phyloP scores from a whole-genome alignment of 352 stramenopile genomes.

The Phytophthora vignae region DNA sequence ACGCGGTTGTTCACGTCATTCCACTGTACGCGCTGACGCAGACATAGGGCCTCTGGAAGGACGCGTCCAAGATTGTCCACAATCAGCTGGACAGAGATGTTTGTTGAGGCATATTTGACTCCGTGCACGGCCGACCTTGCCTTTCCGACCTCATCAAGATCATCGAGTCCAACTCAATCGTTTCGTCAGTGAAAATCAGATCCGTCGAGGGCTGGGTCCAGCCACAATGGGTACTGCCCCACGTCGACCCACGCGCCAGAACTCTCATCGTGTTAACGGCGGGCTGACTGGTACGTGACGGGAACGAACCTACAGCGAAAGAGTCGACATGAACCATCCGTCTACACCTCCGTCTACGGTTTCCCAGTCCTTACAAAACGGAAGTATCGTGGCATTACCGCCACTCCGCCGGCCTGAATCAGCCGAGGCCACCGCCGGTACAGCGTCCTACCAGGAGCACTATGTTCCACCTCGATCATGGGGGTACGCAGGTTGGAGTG shows the following conservation, averaged over 20 bases:
- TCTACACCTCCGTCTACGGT: neutral
- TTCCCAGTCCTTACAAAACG: neutral
- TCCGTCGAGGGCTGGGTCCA: neutral
- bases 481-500: no score
- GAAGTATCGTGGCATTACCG: neutral
- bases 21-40: neutral
- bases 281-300: neutral
- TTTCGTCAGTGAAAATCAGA: neutral
- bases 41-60: neutral
- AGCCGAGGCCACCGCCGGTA: neutral
- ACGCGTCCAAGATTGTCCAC: neutral
- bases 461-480: no score
- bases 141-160: conserved; percentile 1
- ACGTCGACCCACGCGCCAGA: neutral
- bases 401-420: neutral
- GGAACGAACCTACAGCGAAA: neutral
- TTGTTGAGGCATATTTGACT: conserved; percentile 5
- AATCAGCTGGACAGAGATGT: neutral
- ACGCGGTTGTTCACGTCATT: conserved; percentile 3
- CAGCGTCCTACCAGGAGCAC: neutral
- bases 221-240: neutral
- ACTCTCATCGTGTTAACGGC: neutral
- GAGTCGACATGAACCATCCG: neutral
- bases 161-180: conserved; percentile 15
- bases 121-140: conserved; percentile 7